phyloP scores from a whole-genome alignment of 176 grass and related monocot species.

The Eleusine indica region DNA sequence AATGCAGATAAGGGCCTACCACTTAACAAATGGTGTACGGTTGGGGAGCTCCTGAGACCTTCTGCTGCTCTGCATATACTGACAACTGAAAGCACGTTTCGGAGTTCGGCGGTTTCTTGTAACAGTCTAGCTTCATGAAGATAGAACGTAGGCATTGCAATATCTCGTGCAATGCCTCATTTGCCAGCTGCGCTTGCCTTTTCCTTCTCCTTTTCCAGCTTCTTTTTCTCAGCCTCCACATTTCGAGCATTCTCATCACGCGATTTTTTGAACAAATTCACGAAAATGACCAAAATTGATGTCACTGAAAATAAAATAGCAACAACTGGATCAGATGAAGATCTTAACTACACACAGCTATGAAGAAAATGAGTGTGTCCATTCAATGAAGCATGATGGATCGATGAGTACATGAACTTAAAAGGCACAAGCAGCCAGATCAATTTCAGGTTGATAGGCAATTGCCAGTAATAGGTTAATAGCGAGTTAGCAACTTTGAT shows the following conservation, averaged over 20 bases:
- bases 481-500: background rate
- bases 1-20: conserved; percentile 29
- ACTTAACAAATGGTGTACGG: conserved; percentile 27
- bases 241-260: conserved; percentile 83
- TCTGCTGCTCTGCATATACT: background rate
- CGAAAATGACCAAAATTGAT: conserved; percentile 92
- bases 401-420: background rate
- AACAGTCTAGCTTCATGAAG: background rate
- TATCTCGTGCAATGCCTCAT: conserved; percentile 43
- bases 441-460: background rate
- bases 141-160: conserved; percentile 8
- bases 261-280: conserved; percentile 97
- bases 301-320: conserved; percentile 74
- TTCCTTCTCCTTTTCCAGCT: conserved; percentile 80
- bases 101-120: background rate
- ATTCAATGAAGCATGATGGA: conserved; percentile 13
- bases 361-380: conserved; percentile 15
- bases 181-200: conserved; percentile 49
- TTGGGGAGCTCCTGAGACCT: background rate
- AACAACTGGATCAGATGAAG: conserved; percentile 35
- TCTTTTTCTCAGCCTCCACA: conserved; percentile 87
- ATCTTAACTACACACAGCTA: conserved; percentile 12
- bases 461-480: background rate
- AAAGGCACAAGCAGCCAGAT: background rate
- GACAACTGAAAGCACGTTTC: background rate